phyloP scores from a whole-genome alignment of 495 filamentous ascomycete genomes.

The Venustampulla echinocandica region DNA sequence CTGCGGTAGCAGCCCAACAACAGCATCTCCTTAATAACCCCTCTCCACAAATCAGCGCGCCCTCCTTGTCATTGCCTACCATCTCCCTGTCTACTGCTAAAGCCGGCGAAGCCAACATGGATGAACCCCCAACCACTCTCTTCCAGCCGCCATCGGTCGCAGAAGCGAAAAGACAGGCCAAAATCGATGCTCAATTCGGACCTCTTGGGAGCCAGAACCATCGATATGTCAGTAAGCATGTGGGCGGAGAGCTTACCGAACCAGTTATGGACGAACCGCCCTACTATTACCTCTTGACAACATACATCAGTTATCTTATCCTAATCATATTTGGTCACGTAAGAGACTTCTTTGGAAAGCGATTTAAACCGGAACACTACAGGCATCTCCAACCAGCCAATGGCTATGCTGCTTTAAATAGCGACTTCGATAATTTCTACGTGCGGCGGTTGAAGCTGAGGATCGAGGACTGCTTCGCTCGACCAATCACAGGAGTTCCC shows the following conservation, averaged over 20 bases:
- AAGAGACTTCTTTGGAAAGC: constrained; percentile 95
- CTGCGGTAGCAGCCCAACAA: constrained; percentile 47
- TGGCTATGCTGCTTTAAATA: constrained; percentile 94
- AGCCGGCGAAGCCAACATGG: constrained; percentile 65
- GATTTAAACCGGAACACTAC: constrained; percentile 75
- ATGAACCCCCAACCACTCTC: constrained; percentile 68
- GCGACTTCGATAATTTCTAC: constrained; percentile 98
- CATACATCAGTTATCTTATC: constrained; percentile 93
- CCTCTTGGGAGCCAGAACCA: constrained; percentile 73
- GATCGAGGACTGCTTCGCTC: constrained; percentile 92
- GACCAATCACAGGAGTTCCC: constrained; percentile 86
- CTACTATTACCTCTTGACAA: constrained; percentile 93
- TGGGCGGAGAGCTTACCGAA: constrained; percentile 65
- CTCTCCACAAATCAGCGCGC: constrained; percentile 56
- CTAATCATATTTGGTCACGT: constrained; percentile 93
- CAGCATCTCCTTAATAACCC: constrained; percentile 47
- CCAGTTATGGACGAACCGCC: constrained; percentile 92
- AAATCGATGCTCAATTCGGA: constrained; percentile 85
- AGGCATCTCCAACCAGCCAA: constrained; percentile 71
- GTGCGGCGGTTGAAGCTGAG: constrained; percentile 84
- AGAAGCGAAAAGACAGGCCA: constrained; percentile 65
- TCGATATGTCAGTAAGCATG: constrained; percentile 76
- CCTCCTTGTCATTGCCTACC: constrained; percentile 74
- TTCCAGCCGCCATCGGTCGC: constrained; percentile 88
- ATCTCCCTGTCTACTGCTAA: constrained; percentile 88